phyloP scores from a whole-genome alignment of 768 basidiomycete species.

The Phylloporus sp. region DNA sequence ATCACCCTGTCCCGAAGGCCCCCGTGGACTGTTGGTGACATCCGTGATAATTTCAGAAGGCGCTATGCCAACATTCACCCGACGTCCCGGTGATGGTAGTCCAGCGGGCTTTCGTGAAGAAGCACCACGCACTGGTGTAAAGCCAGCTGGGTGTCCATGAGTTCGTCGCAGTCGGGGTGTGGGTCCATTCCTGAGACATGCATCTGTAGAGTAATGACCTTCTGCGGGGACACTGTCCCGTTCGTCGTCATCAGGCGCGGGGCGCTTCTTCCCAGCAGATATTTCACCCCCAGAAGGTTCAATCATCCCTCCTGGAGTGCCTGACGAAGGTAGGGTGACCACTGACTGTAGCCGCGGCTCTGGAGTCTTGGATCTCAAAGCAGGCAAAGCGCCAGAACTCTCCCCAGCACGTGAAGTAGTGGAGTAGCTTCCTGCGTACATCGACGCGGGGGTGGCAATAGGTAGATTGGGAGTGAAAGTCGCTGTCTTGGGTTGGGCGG shows the following conservation, averaged over 20 bases:
- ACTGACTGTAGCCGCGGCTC: conserved; percentile 32
- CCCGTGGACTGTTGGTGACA: conserved; percentile 63
- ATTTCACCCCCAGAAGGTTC: conserved; percentile 31
- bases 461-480: conserved; percentile 11
- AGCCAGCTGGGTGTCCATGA: conserved; percentile 57
- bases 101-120: conserved; percentile 30
- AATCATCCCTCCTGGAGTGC: conserved; percentile 43
- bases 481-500: conserved; percentile 6
- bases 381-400: conserved; percentile 42
- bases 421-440: neutral
- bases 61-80: conserved; percentile 37
- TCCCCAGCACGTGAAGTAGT: conserved; percentile 16
- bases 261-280: conserved; percentile 61
- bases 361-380: conserved; percentile 49
- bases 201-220: conserved; percentile 47
- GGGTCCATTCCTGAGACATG: conserved; percentile 38
- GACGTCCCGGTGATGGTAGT: conserved; percentile 47
- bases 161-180: conserved; percentile 57
- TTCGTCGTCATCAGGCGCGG: conserved; percentile 75
- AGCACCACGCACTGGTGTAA: conserved; percentile 63
- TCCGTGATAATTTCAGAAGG: conserved; percentile 41
- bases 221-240: conserved; percentile 57
- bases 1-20: conserved; percentile 19
- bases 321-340: conserved; percentile 30
- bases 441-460: conserved; percentile 8